phyloP scores from a whole-genome alignment of 1,139 yeast species.

The Entelexis paramagnoliae region DNA sequence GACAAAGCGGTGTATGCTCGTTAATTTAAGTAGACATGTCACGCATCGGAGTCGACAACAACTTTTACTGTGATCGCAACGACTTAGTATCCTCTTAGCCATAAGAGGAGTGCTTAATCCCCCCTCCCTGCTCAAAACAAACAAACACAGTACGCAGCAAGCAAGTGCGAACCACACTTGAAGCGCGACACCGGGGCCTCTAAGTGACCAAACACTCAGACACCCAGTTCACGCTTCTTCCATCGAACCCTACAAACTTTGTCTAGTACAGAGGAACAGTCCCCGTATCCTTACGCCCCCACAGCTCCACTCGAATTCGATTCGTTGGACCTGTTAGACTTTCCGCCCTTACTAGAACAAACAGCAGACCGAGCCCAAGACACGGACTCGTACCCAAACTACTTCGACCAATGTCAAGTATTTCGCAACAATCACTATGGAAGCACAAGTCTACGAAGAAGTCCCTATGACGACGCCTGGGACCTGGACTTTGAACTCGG shows the following conservation, averaged over 20 bases:
- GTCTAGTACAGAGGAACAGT: slow-evolving; percentile 16
- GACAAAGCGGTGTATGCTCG: neutral
- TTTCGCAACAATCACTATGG: neutral
- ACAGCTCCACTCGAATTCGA: slow-evolving; percentile 16
- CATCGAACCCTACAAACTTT: slow-evolving; percentile 3
- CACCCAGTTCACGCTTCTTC: slow-evolving; percentile 7
- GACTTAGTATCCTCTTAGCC: neutral
- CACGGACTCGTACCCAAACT: neutral
- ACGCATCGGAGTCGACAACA: neutral
- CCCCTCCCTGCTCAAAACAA: neutral
- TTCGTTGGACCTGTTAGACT: slow-evolving; percentile 18
- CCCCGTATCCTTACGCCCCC: slow-evolving; percentile 3
- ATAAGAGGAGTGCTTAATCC: neutral
- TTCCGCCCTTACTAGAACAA: slow-evolving; percentile 9
- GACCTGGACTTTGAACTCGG: neutral
- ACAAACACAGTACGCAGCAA: neutral
- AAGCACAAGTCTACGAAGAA: neutral
- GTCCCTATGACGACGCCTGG: neutral
- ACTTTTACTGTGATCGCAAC: neutral
- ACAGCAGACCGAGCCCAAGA: neutral
- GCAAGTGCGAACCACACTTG: slow-evolving; percentile 5
- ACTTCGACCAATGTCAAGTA: neutral
- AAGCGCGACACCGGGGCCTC: slow-evolving; percentile 9
- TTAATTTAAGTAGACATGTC: neutral
- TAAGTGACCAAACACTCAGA: neutral